A percentile compares a stretch with the other conserved stretches of the same genome.
These are phyloP conservation scores for Claviceps fusiformis DNA, from an alignment of 2,329 filamentous ascomycete genomes.

Conservation along the genomic window DNA sequence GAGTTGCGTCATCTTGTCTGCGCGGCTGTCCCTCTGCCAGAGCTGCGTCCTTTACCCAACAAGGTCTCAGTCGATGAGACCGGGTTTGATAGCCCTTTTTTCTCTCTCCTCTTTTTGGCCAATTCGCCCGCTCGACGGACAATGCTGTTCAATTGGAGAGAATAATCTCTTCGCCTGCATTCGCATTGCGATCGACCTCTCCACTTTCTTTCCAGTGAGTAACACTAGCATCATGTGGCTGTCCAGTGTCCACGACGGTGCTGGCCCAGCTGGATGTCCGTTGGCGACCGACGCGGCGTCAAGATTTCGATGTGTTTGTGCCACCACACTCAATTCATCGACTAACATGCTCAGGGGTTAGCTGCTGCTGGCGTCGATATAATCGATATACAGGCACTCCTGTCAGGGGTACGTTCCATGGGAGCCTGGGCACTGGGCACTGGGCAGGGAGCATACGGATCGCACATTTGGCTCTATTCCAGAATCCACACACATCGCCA, in stretches of 20 bases:
- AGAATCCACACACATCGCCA: background rate
- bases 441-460: background rate
- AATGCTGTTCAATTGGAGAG: constrained; percentile 1
- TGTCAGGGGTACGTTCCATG: background rate
- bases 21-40: background rate
- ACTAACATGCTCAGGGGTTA: background rate
- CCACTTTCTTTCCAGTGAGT: background rate
- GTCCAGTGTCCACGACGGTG: constrained; percentile 1
- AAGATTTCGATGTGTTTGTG: background rate
- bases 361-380: background rate
- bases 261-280: background rate
- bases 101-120: background rate
- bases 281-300: constrained; percentile 1
- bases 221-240: constrained; percentile 2
- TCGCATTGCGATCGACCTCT: background rate
- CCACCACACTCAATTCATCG: constrained; percentile 1
- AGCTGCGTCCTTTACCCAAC: background rate
- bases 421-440: background rate
- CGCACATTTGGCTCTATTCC: background rate
- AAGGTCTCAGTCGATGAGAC: background rate
- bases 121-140: background rate
- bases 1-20: background rate
- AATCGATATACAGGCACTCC: background rate
- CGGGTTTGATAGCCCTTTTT: background rate
- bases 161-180: background rate